Conservation (phyloP, 495 filamentous ascomycete species). For the Staphylotrichum longicolle region DNA sequence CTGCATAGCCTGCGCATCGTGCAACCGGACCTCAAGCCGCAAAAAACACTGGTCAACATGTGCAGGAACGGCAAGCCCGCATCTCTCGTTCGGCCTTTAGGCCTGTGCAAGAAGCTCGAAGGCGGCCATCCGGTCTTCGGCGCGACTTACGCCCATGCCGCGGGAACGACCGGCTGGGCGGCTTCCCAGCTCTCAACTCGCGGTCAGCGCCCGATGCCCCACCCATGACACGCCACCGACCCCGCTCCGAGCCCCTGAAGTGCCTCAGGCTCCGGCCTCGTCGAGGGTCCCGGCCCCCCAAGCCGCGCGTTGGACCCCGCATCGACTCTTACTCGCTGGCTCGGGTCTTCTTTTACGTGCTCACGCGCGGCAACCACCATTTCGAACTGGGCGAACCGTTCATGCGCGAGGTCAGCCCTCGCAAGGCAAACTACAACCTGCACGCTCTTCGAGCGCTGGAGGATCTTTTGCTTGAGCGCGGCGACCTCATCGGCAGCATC, state of each 20-base stretch:
- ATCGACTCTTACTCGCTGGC: slow-evolving; percentile 94
- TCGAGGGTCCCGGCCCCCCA: slow-evolving; percentile 38
- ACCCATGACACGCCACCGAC: slow-evolving; percentile 34
- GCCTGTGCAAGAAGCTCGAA: slow-evolving; percentile 96
- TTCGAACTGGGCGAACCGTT: slow-evolving; percentile 95
- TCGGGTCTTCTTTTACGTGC: slow-evolving; percentile 95
- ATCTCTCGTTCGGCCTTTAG: slow-evolving; percentile 97
- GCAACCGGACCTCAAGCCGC: slow-evolving; percentile 97
- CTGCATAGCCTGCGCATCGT: slow-evolving; percentile 91
- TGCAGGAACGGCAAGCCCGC: slow-evolving; percentile 60
- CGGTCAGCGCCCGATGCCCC: no score
- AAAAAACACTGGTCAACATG: slow-evolving; percentile 83
- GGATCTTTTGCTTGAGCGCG: no score
- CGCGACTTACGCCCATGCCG: slow-evolving; percentile 84
- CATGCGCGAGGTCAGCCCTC: slow-evolving; percentile 95
- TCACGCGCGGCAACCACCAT: slow-evolving; percentile 87
- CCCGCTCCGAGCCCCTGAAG: slow-evolving; percentile 44
- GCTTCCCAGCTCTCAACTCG: no score
- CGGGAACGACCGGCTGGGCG: slow-evolving; percentile 92
- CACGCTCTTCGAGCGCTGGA: slow-evolving; percentile 63
- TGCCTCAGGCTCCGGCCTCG: slow-evolving; percentile 46
- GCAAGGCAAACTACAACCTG: slow-evolving; percentile 77
- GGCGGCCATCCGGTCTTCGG: slow-evolving; percentile 94
- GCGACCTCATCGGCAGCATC: slow-evolving; percentile 83
- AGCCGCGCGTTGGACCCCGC: no score